Evolutionary conservation across 2,329 filamentous ascomycete genomes (phyloP), one percentile per base, ranked within the genome.

Genomic region (Ophiocordyceps camponoti-saundersi): DNA sequence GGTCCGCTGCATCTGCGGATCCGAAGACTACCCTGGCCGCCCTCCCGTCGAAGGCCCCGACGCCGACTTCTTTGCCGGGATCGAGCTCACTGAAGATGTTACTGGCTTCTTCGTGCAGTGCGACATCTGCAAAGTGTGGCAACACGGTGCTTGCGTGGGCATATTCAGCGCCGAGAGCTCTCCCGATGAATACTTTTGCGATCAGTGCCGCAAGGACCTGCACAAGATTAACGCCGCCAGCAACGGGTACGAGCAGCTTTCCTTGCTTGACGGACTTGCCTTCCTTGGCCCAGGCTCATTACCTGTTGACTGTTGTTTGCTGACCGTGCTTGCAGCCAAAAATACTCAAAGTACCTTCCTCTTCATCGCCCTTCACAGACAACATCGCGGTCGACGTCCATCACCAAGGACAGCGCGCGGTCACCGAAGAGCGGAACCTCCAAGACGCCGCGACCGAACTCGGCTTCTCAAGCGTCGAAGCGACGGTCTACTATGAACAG

Each of bases 91-190:
- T 30, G 88, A 95, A 57, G 90, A 96, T 53, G 75, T 90, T 53
- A 92, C 90, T 42, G 90, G 89, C 46, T 83, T 96, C 65, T 98
- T 95, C 65, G 89, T 98, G 54, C 90, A 96, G 69, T 98, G 92
- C 74, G 92, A 96, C 66, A 73, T 85, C 53, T 98, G 92, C 71
- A 93, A 94, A 62, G 92, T 96, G 52, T 98, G 90, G 92, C 92
- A 98, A 63, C 92, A 98, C 62, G 92, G 92, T 57, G 90, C 89
- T 50, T 98, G 92, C 60, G 90, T 98, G 49, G 90, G 92, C 50
- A 95, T 98, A 58, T 88, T 94, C 69, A 92, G 92, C 55, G 90
- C 95, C 64, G 82, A 85, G 55, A 82, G 84, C 61, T 90, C 86
- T 53, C 92, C 92, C 11, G 90, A 96, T 47, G 89, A 96, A 64